phyloP scores from a whole-genome alignment of 257 asterid genomes.

The Capsicum chinense region DNA sequence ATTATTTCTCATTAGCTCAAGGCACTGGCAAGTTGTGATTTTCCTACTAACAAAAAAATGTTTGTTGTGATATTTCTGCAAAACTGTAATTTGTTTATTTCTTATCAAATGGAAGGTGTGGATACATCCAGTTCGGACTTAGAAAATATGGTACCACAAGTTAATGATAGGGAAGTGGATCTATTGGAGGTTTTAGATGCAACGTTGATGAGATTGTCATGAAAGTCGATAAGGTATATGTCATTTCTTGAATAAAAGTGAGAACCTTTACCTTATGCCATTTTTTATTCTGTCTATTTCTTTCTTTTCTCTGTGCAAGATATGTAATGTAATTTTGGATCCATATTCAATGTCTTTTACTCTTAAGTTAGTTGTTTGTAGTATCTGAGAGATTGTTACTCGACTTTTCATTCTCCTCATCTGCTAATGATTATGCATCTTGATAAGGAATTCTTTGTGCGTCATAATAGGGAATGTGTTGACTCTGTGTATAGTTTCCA shows the following conservation, averaged over 20 bases:
- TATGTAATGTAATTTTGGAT: neutral
- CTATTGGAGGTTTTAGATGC: conserved; percentile 38
- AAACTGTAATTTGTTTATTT: conserved; percentile 24
- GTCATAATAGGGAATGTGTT: neutral
- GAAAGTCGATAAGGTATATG: conserved; percentile 63
- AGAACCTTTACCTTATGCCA: conserved; percentile 4
- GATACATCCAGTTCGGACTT: conserved; percentile 31
- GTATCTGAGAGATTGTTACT: neutral
- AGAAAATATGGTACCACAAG: conserved; percentile 20
- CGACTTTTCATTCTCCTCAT: neutral
- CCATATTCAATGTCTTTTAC: neutral
- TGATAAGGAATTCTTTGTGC: neutral
- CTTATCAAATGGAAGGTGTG: conserved; percentile 38
- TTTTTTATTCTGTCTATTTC: neutral
- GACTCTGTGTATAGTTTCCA: conserved; percentile 4
- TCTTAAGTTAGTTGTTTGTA: neutral
- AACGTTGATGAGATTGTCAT: conserved; percentile 59
- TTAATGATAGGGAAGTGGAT: conserved; percentile 49
- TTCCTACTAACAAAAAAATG: neutral
- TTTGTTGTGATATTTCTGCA: neutral
- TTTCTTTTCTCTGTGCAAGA: neutral
- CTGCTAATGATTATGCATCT: neutral
- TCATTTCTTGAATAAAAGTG: conserved; percentile 19
- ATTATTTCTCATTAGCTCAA: conserved; percentile 12
- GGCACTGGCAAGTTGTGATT: neutral